A percentile compares a stretch with the other conserved stretches of the same genome.
phyloP scores from a whole-genome alignment of 1,284 basidiomycete species.

The Porodaedalea pini region DNA sequence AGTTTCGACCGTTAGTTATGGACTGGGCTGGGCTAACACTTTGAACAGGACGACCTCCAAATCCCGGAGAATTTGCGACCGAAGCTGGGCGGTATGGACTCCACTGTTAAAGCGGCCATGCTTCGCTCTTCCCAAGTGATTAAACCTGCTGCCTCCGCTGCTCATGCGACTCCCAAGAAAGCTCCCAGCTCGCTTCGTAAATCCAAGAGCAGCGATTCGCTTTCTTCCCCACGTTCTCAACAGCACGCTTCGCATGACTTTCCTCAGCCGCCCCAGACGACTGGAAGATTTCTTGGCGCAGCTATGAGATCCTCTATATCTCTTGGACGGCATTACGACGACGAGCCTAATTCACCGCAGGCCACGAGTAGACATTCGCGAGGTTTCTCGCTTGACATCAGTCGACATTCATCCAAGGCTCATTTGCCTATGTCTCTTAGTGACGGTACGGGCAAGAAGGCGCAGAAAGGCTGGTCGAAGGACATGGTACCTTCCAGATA shows the following conservation, averaged over 20 bases:
- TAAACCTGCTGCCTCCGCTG: conserved; percentile 40
- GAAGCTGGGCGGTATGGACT: conserved; percentile 74
- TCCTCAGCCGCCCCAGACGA: conserved; percentile 37
- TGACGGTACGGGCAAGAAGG: conserved; percentile 32
- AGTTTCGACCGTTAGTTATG: conserved; percentile 25
- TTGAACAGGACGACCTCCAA: conserved; percentile 72
- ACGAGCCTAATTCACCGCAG: conserved; percentile 24
- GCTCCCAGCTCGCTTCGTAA: conserved; percentile 47
- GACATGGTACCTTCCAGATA: conserved; percentile 55
- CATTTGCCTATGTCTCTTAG: conserved; percentile 42
- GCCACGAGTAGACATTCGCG: conserved; percentile 39
- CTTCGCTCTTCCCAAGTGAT: conserved; percentile 77
- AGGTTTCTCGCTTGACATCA: conserved; percentile 51
- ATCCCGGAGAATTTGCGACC: conserved; percentile 73
- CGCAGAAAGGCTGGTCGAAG: conserved; percentile 33
- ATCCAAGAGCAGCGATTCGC: conserved; percentile 65
- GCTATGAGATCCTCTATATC: conserved; percentile 19
- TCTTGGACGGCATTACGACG: conserved; percentile 15
- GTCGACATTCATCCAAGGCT: conserved; percentile 44
- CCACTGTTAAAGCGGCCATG: conserved; percentile 86
- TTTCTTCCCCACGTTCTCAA: conserved; percentile 50
- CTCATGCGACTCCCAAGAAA: conserved; percentile 28
- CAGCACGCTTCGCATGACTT: conserved; percentile 36
- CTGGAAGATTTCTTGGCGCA: conserved; percentile 27
- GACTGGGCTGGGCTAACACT: neutral